Evolutionary conservation across 2,329 filamentous ascomycete species (phyloP).

Genomic region (Laburnicola sp.): DNA sequence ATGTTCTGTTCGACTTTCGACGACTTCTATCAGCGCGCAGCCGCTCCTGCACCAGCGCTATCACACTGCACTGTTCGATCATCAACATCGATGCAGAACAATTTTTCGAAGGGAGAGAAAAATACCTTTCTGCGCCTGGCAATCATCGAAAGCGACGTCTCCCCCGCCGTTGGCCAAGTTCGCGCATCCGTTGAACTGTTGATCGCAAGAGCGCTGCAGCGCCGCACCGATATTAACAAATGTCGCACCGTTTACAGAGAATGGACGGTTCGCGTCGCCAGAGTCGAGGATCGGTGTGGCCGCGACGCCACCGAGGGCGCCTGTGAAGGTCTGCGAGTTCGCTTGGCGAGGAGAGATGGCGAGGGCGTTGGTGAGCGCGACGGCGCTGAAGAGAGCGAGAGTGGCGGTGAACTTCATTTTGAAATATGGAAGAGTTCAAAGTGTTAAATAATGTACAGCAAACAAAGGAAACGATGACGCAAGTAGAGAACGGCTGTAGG

Average conservation of each 20-base stretch:
- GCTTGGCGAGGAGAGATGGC: slow-evolving; percentile 24
- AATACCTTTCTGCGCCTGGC: slow-evolving; percentile 57
- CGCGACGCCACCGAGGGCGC: slow-evolving; percentile 56
- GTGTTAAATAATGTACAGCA: slow-evolving; percentile 1
- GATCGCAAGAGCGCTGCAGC: slow-evolving; percentile 63
- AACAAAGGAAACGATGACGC: slow-evolving; percentile 24
- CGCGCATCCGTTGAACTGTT: slow-evolving; percentile 65
- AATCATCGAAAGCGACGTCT: slow-evolving; percentile 53
- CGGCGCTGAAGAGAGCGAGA: slow-evolving; percentile 22
- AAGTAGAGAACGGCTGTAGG: slow-evolving; percentile 20
- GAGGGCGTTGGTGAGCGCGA: slow-evolving; percentile 24
- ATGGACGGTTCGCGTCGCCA: slow-evolving; percentile 52
- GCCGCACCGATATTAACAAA: slow-evolving; percentile 62
- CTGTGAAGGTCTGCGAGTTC: slow-evolving; percentile 46
- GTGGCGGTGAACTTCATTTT: slow-evolving; percentile 32
- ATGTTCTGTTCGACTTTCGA: background rate
- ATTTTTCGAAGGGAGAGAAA: slow-evolving; percentile 3
- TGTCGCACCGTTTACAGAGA: slow-evolving; percentile 35
- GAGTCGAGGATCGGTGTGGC: slow-evolving; percentile 57
- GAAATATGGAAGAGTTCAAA: background rate
- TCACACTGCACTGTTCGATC: slow-evolving; percentile 9
- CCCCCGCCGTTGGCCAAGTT: slow-evolving; percentile 59
- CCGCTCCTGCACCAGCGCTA: slow-evolving; percentile 6
- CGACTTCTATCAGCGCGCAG: background rate
- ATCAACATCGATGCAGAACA: background rate